Evolutionary conservation across 2,329 filamentous ascomycete species (phyloP), one percentile per base, ranked within the genome.

Genomic region (Pleoardoris graminearum): DNA sequence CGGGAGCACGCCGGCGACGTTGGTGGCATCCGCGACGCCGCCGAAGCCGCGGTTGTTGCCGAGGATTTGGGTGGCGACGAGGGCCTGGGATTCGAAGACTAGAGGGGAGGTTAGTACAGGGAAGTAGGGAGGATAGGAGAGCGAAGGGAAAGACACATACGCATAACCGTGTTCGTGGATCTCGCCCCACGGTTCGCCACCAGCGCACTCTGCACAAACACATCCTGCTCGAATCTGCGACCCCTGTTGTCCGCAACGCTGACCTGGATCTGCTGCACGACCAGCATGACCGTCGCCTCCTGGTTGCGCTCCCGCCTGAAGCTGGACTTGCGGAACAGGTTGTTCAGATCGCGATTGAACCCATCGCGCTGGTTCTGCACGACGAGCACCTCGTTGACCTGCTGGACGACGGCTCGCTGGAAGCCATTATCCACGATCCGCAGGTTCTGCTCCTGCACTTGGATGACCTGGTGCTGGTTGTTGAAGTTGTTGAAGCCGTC

Each of bases 401-500:
- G 61, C 54, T 70, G 59, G 10, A 69, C 51, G 11, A 68, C 48
- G 21, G 52, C 51, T 46, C 66, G 60, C 37, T 62, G 61, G 46
- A 52, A 38, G 25, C 65, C 60, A 38, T 68, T 62, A 56, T 69
- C 51, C 39, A 62, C 35, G 36, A 71, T 58, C 45, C 62, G 57
- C 3, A 69, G 52, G 55, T 59, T 63, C 53, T 69, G 44, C 50
- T 69, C 48, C 46, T 68, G 59, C 48, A 69, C 58, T 22, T 68
- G 54, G 51, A 71, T 56, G 14, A 69, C 59, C 32, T 66, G 62
- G 22, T 67, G 44, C 51, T 69, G 63, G 46, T 67, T 49, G 58
- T 67, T 65, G 62, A 70, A 64, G 55, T 61, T 57, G 51, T 66
- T 62, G 60, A 71, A 66, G 51, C 60, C 61, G 43, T 69, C 58